These are phyloP conservation scores for Plantago elongata DNA, from an alignment of 257 asterid genomes.

Conservation along the genomic window DNA sequence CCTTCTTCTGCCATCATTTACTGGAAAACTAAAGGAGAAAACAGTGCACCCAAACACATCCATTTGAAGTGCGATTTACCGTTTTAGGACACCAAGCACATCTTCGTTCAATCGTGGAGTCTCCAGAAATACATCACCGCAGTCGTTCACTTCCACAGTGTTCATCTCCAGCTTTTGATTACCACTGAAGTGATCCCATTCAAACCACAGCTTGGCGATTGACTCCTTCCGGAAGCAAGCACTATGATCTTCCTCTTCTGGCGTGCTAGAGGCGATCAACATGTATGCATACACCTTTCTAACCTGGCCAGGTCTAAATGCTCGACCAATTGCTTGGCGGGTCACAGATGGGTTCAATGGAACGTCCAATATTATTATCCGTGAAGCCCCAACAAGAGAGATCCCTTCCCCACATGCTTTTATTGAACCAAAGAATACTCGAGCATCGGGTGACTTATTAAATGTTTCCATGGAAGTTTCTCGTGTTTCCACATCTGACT, in stretches of 20 bases:
- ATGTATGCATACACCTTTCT: constrained; percentile 77
- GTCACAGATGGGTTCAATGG: constrained; percentile 91
- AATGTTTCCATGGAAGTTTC: constrained; percentile 74
- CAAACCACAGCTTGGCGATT: constrained; percentile 93
- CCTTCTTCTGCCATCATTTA: no score
- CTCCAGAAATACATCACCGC: constrained; percentile 71
- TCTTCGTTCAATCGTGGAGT: constrained; percentile 58
- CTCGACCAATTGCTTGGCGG: constrained; percentile 99
- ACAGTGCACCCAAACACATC: no score
- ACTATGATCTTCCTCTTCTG: constrained; percentile 76
- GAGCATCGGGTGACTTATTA: constrained; percentile 64
- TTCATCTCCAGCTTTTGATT: constrained; percentile 62
- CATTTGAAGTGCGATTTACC: constrained; percentile 29
- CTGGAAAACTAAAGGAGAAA: no score
- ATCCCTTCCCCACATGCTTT: constrained; percentile 96
- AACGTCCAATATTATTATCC: constrained; percentile 72
- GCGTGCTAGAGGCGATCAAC: constrained; percentile 65
- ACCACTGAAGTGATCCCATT: constrained; percentile 74
- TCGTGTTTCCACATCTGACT: constrained; percentile 67
- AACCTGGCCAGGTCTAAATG: constrained; percentile 90
- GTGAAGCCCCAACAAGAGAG: constrained; percentile 94
- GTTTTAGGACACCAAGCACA: constrained; percentile 42
- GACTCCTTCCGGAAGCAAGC: constrained; percentile 91
- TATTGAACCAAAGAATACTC: constrained; percentile 93
- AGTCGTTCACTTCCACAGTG: constrained; percentile 40